phyloP scores from a whole-genome alignment of 2,329 filamentous ascomycete species.

The Penicillium griseofulvum region DNA sequence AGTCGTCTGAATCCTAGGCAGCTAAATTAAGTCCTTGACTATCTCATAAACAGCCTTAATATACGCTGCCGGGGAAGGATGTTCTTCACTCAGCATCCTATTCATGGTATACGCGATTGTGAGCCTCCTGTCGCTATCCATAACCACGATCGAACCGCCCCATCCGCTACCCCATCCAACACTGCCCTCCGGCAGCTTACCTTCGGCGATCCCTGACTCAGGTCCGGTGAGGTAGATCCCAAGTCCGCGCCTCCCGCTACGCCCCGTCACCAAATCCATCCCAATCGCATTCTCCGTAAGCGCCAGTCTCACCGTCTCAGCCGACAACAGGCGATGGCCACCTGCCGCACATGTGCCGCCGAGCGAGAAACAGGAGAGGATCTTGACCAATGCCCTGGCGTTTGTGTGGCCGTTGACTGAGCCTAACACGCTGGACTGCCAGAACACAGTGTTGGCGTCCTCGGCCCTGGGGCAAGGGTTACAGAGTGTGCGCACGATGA shows the following conservation, averaged over 20 bases:
- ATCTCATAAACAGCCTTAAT: neutral
- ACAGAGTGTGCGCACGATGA: neutral
- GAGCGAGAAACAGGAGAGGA: neutral
- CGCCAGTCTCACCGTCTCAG: neutral
- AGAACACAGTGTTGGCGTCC: neutral
- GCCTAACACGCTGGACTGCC: neutral
- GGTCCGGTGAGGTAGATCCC: neutral
- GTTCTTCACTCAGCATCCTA: neutral
- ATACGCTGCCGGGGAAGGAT: neutral
- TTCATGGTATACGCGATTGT: neutral
- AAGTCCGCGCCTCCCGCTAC: neutral
- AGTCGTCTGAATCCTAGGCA: neutral
- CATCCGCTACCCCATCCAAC: neutral
- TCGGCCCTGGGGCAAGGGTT: neutral
- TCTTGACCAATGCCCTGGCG: neutral
- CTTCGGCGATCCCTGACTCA: neutral
- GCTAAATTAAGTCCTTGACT: neutral
- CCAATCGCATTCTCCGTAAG: neutral
- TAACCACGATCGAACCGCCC: neutral
- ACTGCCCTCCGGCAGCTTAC: neutral
- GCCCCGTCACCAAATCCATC: neutral
- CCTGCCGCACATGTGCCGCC: neutral
- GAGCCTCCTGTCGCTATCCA: neutral
- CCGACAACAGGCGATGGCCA: neutral
- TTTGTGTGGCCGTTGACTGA: neutral